Conservation (phyloP, 2,329 filamentous ascomycete species). For the Colletotrichum karsti region DNA sequence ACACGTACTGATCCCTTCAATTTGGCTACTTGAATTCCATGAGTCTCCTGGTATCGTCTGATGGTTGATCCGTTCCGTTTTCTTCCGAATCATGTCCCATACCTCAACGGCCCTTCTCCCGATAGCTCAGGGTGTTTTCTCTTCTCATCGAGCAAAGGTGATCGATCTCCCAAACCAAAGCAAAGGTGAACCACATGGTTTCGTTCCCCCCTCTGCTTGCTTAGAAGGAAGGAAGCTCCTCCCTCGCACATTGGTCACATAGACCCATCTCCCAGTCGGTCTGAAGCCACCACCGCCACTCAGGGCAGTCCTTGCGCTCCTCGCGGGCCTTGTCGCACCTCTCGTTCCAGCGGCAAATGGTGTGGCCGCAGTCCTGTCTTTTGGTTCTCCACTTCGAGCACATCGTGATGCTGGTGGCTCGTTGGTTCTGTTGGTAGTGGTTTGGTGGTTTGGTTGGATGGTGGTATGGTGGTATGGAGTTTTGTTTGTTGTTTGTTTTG, state of each 20-base stretch:
- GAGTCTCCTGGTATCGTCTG: too few species aligned
- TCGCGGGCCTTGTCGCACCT: not conserved
- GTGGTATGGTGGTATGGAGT: not conserved
- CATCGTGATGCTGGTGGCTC: not conserved
- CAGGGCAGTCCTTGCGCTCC: not conserved
- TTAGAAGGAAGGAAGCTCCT: not conserved
- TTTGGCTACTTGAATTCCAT: too few species aligned
- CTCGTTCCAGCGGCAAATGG: not conserved
- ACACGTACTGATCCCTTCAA: too few species aligned
- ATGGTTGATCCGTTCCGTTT: too few species aligned
- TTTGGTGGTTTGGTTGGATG: not conserved
- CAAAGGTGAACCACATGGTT: too few species aligned
- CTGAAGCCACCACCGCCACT: not conserved
- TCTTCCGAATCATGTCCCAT: too few species aligned
- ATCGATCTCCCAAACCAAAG: not conserved
- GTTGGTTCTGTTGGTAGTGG: not conserved
- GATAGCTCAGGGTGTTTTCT: too few species aligned
- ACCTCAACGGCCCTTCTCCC: too few species aligned
- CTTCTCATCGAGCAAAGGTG: too few species aligned
- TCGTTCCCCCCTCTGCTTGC: not conserved
- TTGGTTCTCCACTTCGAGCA: constrained; percentile 9
- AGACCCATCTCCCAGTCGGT: constrained; percentile 13
- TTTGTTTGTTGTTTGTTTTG: too few species aligned
- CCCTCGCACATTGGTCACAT: constrained; percentile 2
- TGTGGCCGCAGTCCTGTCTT: constrained; percentile 5